phyloP scores from a whole-genome alignment of 2,329 filamentous ascomycete genomes.

The Trichoderma sp. region DNA sequence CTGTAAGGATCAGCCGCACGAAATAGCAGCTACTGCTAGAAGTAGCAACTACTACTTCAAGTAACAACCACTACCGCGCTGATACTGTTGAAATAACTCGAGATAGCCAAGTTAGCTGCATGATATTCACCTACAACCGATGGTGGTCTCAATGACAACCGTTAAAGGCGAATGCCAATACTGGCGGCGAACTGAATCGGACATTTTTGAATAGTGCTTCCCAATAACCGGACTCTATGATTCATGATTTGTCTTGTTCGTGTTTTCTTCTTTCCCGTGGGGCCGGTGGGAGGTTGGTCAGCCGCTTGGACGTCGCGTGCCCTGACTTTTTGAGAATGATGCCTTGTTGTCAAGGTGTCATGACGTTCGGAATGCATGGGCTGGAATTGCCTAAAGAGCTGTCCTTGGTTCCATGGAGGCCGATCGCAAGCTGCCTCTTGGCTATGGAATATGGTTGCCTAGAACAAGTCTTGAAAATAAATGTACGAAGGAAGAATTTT shows the following conservation, averaged over 20 bases:
- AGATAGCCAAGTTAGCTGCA: background rate
- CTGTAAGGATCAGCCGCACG: background rate
- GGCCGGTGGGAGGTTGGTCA: background rate
- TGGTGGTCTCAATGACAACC: background rate
- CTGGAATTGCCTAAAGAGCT: background rate
- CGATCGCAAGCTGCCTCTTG: background rate
- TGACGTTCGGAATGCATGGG: background rate
- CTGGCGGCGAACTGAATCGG: background rate
- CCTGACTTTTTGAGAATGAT: no score
- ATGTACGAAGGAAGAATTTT: background rate
- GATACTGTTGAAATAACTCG: background rate
- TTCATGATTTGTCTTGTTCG: background rate
- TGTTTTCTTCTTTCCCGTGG: background rate
- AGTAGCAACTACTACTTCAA: background rate
- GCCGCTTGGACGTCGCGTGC: background rate
- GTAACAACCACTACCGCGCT: background rate
- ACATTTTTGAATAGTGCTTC: background rate
- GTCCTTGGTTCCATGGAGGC: background rate
- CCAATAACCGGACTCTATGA: background rate
- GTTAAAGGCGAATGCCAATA: background rate
- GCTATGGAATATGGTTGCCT: background rate
- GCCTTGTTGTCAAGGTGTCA: background rate
- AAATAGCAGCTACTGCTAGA: background rate
- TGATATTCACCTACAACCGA: background rate
- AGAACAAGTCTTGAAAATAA: background rate